Base-by-base conservation (phyloP, 2,329 filamentous ascomycete genomes). In the Ophiostoma montium region DNA sequence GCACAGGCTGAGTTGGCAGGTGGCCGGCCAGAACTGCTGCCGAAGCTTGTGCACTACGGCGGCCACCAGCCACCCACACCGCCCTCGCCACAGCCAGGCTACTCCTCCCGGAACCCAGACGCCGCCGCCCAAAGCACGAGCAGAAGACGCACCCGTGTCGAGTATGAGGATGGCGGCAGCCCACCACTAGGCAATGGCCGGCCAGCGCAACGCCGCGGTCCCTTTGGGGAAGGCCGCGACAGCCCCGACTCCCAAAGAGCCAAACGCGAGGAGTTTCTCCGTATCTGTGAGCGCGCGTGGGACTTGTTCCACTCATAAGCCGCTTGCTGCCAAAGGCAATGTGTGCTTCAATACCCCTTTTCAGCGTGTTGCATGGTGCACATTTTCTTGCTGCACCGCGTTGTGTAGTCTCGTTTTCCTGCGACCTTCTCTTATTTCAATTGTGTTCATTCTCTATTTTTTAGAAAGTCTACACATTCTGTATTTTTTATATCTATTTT, bases 11-110 rank as follows among this genome's bases (percentile, higher is more conserved):
- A 92, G 55, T 67, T 98, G 54, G 82, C 89, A 5, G 89, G 87
- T 46, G 92, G 92, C n/a, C 80, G 92, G 50, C 84, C 94, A 50
- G 92, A 98, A 52, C 72, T 96, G 13, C 72, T 95, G 46, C 92
- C 92, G 19, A 92, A 90, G 65, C 79, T 96, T 50, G 86, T 98
- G 13, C 92, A 96, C 66, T 98, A 98, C 63, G 87, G 85, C 35
- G 87, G 88, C 43, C 87, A 94, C 61, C 90, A 95, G 63, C 89
- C 90, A 36, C 89, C 89, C 3, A 95, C 89, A 2, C 89, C 90
- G 33, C 88, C 88, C 5, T 94, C 87, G 41, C 86, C 84, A 13
- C 73, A 81, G 61, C 71, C 80, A 49, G 72, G 71, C 48, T 57
- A 57, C 46, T 60, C 59, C 52, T 65, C 62, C 56, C 60, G 62